Evolutionary conservation across 2,329 filamentous ascomycete genomes (phyloP), one percentile per base, ranked within the genome.

Genomic region (Ophiostoma sp.): DNA sequence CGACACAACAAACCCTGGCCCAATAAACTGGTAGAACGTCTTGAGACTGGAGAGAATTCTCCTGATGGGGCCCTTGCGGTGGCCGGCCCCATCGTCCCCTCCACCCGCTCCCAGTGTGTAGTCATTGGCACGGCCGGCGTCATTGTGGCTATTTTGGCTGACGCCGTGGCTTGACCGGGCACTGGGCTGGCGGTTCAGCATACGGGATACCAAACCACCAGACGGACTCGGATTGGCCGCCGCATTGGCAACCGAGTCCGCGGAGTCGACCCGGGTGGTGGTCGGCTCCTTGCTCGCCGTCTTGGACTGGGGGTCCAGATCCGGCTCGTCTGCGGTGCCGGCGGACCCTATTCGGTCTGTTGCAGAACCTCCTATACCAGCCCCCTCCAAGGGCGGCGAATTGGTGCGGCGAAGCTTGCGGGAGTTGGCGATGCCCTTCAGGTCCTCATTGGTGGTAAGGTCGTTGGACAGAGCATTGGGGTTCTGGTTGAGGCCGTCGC

Each of bases 1-100:
- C 5, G 85, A 81, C 48, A 87, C 81, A 78, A 91, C 86, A 76
- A 90, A 90, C 1, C 89, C 89, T 11, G 89, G 89, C 0, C 89
- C 89, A 67, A 91, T 79, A 17, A 75, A 75, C 8, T 67, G 67
- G 39, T 39, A 69, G 77, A 91, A 89, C 20, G 72, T 73, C 73
- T 80, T 82, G 62, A 80, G 76, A 75, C 86, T 86, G 54, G 84
- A 87, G 73, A 79, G 68, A 62, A 85, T 31, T 20, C 78, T 72
- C 20, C 77, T 69, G 66, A 64, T 41, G 3, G 41, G 70, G 27
- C 69, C 67, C 64, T 41, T 67, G 39, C n/a, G 36, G 35, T 41
- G 36, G 11, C 35, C 35, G 35, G 23, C 52, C 35, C 23, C 60
- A 65, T 44, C 70, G 33, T 54, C 68, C 13, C 31, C 23, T 52